These are phyloP conservation scores for Primulina huaijiensis DNA, from an alignment of 257 asterid genomes.

Conservation along the genomic window DNA sequence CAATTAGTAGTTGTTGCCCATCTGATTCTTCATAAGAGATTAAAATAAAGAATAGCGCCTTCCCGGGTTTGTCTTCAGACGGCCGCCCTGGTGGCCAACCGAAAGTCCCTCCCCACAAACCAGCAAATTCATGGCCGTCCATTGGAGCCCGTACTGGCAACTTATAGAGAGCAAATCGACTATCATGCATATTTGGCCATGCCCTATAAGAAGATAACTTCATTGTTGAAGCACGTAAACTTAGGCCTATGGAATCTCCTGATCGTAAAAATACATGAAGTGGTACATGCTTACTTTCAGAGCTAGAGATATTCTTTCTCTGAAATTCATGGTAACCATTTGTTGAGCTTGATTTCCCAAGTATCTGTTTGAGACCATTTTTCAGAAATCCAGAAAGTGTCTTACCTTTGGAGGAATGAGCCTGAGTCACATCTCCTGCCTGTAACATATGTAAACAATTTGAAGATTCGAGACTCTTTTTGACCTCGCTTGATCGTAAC, in stretches of 20 bases:
- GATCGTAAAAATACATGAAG: conserved; percentile 69
- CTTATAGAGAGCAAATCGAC: conserved; percentile 77
- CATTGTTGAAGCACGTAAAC: conserved; percentile 60
- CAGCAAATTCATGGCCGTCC: conserved; percentile 57
- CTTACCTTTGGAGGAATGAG: conserved; percentile 47
- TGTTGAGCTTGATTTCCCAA: conserved; percentile 59
- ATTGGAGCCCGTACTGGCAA: conserved; percentile 55
- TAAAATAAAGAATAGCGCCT: conserved; percentile 69
- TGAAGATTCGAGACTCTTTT: conserved; percentile 44
- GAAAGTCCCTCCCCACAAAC: conserved; percentile 88
- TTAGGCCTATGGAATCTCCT: conserved; percentile 63
- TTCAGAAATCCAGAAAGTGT: conserved; percentile 56
- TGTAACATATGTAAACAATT: conserved; percentile 35
- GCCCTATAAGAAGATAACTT: conserved; percentile 69
- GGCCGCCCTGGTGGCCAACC: conserved; percentile 89
- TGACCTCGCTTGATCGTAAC: conserved; percentile 50
- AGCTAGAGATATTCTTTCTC: conserved; percentile 38
- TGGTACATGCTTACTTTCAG: conserved; percentile 52
- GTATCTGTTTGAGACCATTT: conserved; percentile 63
- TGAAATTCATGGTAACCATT: conserved; percentile 40
- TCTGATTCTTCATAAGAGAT: conserved; percentile 76
- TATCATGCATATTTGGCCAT: conserved; percentile 92
- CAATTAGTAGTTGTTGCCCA: conserved; percentile 58
- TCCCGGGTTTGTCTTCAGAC: conserved; percentile 71
- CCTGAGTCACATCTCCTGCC: conserved; percentile 34